Percentiles rank a stretch among this genome's conserved stretches.
Conservation (phyloP, 345 rosid genomes). For the Brassica incana region DNA sequence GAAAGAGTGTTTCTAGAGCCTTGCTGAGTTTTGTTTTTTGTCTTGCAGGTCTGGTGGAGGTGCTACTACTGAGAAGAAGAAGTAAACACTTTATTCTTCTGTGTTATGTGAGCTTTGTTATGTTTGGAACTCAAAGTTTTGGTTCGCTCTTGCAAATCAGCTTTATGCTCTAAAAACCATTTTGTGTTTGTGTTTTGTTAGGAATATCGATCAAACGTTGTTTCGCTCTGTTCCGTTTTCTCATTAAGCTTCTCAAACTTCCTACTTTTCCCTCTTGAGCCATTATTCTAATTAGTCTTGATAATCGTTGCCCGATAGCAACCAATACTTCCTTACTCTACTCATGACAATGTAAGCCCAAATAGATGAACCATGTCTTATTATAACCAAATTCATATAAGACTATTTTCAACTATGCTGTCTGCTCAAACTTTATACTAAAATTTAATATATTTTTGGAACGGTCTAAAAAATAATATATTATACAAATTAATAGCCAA, state of each 20-base stretch:
- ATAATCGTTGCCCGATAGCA: background rate
- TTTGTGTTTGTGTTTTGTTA: constrained; percentile 6
- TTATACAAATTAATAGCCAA: too few species aligned
- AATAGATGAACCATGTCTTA: too few species aligned
- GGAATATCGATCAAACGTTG: constrained; percentile 7
- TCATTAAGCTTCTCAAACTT: background rate
- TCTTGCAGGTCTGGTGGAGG: constrained; percentile 40
- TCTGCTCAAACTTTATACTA: too few species aligned
- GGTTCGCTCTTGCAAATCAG: background rate
- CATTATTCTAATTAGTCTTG: background rate
- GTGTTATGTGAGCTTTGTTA: constrained; percentile 18
- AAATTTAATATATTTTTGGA: too few species aligned
- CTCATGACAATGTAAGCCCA: background rate
- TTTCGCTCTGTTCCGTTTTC: background rate
- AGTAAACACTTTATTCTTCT: constrained; percentile 16
- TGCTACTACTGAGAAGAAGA: constrained; percentile 40
- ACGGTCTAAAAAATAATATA: too few species aligned
- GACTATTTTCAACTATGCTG: too few species aligned
- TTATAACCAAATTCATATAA: too few species aligned
- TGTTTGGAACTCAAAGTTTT: constrained; percentile 10
- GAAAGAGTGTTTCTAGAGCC: background rate
- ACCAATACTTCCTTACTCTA: background rate
- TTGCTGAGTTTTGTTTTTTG: background rate
- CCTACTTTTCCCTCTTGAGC: background rate
- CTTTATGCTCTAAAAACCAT: constrained; percentile 2